A percentile compares a stretch with the other conserved stretches of the same genome.
Conservation (phyloP, 768 basidiomycete species). For the Omphalotus guepiniiformis region DNA sequence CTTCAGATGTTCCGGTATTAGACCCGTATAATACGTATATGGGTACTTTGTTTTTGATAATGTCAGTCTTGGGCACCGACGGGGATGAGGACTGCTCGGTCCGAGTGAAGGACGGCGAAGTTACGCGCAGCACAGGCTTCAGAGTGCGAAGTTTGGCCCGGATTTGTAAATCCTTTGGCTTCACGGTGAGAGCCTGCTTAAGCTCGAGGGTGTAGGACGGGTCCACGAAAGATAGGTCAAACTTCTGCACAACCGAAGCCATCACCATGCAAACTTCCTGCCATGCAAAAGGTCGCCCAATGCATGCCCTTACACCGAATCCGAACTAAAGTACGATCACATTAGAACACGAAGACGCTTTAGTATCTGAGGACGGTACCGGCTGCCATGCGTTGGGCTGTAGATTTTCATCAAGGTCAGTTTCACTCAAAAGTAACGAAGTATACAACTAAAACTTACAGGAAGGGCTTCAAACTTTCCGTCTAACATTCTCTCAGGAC, state of each 20-base stretch:
- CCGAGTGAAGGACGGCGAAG: constrained; percentile 14
- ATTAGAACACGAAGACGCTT: constrained; percentile 7
- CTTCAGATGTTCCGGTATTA: constrained; percentile 46
- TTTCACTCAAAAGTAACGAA: not conserved
- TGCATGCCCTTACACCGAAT: constrained; percentile 19
- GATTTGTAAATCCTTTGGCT: constrained; percentile 38
- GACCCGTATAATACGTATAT: constrained; percentile 41
- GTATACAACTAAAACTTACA: constrained; percentile 18
- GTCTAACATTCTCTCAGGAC: constrained; percentile 46
- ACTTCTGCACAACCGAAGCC: constrained; percentile 38
- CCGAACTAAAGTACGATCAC: constrained; percentile 18
- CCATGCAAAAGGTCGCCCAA: constrained; percentile 43
- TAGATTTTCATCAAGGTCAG: not conserved
- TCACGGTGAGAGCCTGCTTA: constrained; percentile 43
- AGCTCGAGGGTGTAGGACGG: constrained; percentile 39
- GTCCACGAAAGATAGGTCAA: constrained; percentile 40
- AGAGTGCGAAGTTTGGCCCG: constrained; percentile 32
- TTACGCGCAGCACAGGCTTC: constrained; percentile 13
- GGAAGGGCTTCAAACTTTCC: constrained; percentile 46
- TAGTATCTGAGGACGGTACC: constrained; percentile 15
- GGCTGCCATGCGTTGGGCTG: constrained; percentile 43
- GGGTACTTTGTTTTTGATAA: constrained; percentile 16
- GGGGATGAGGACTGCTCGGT: constrained; percentile 8
- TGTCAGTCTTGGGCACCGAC: not conserved
- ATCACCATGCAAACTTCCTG: constrained; percentile 42